These are phyloP conservation scores for Cyclotella choctawhatcheeana DNA, from an alignment of 108 stramenopile genomes.

Conservation along the genomic window DNA sequence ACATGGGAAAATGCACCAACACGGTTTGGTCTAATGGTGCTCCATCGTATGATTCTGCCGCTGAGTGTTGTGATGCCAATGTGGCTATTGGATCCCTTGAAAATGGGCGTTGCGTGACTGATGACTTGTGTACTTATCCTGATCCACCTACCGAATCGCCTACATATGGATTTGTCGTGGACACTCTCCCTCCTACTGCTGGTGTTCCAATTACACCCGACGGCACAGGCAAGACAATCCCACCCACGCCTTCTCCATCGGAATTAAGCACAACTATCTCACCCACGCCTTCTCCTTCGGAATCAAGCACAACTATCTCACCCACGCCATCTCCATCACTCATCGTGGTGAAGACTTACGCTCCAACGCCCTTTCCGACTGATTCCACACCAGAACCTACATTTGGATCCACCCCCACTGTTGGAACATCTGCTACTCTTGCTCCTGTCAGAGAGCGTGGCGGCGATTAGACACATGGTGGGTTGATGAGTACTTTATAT, in stretches of 20 bases:
- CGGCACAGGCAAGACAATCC: not conserved
- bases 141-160: not conserved
- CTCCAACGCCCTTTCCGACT: not conserved
- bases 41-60: not conserved
- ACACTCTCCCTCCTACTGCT: not conserved
- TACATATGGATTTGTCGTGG: not conserved
- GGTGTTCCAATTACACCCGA: not conserved
- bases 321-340: too few species aligned
- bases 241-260: not conserved
- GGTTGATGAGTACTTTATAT: too few species aligned
- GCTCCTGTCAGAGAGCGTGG: constrained; percentile 26
- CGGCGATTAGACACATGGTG: too few species aligned
- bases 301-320: too few species aligned
- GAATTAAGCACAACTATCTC: not conserved
- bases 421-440: constrained; percentile 19
- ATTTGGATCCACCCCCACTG: constrained; percentile 37
- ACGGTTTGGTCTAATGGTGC: not conserved
- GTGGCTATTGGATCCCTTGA: not conserved
- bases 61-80: constrained; percentile 1
- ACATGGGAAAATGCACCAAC: not conserved
- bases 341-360: not conserved
- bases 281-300: too few species aligned
- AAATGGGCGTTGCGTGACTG: not conserved
- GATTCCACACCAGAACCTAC: constrained; percentile 14
- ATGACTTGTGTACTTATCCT: not conserved